These are phyloP conservation scores for Ustilago vetiveriae DNA, from an alignment of 1,284 basidiomycete genomes.

Conservation along the genomic window DNA sequence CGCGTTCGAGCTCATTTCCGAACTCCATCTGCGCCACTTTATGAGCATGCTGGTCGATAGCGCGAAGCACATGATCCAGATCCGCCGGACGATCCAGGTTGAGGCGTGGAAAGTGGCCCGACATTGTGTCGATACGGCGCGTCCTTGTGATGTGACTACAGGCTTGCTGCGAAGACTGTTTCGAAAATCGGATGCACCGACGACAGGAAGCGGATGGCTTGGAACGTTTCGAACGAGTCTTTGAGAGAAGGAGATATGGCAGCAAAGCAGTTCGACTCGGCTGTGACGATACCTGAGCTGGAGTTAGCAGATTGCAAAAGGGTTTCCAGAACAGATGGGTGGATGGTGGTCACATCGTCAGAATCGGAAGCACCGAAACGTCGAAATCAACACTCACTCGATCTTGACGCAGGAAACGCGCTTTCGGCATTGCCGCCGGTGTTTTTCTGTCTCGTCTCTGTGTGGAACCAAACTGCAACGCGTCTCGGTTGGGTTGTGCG, in stretches of 20 bases:
- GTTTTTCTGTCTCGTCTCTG: not conserved
- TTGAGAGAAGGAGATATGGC: constrained; percentile 8
- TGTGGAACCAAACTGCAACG: not conserved
- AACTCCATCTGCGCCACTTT: constrained; percentile 51
- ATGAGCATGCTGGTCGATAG: constrained; percentile 27
- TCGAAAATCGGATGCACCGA: constrained; percentile 1
- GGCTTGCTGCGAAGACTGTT: not conserved
- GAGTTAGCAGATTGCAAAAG: not conserved
- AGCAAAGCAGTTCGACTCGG: not conserved
- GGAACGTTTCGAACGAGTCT: too few relatives aligned
- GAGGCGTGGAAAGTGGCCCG: constrained; percentile 40
- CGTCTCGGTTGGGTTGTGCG: not conserved
- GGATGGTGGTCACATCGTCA: constrained; percentile 9
- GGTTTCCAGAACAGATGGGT: not conserved
- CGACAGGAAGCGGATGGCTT: not conserved
- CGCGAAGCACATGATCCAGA: constrained; percentile 33
- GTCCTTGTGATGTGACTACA: not conserved
- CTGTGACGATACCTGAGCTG: not conserved
- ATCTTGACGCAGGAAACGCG: not conserved
- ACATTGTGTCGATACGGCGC: constrained; percentile 13
- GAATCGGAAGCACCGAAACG: not conserved
- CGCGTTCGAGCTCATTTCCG: constrained; percentile 33
- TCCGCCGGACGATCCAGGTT: constrained; percentile 38
- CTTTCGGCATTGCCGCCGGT: constrained; percentile 20
- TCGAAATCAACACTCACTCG: constrained; percentile 17